Percentiles rank a stretch among this genome's conserved stretches.
These are phyloP conservation scores for Tilletia setariae DNA, from an alignment of 1,284 basidiomycete genomes.

Conservation along the genomic window DNA sequence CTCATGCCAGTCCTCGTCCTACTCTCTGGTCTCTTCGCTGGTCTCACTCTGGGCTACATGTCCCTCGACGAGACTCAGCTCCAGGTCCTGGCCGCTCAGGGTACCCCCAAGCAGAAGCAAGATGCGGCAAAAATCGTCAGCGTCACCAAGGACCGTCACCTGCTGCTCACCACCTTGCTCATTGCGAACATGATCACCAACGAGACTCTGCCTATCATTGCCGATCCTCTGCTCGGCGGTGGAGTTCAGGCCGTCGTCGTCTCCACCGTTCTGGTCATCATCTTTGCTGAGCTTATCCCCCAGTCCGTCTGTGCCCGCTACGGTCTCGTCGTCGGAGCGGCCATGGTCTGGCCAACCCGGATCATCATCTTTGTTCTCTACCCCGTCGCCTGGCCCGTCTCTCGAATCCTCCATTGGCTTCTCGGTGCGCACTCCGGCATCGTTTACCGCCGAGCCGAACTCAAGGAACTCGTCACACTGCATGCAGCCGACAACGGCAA, in stretches of 20 bases:
- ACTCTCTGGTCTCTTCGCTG: slow-evolving; percentile 66
- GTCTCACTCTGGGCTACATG: slow-evolving; percentile 83
- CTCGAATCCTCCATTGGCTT: slow-evolving; percentile 51
- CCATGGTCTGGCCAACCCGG: slow-evolving; percentile 50
- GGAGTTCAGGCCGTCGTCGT: slow-evolving; percentile 65
- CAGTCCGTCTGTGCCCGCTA: slow-evolving; percentile 58
- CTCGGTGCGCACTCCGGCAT: slow-evolving; percentile 54
- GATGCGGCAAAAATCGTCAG: slow-evolving; percentile 83
- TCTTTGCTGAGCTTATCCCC: slow-evolving; percentile 87
- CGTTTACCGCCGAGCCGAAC: slow-evolving; percentile 58
- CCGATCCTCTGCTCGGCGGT: slow-evolving; percentile 80
- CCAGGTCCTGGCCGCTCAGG: slow-evolving; percentile 77
- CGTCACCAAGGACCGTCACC: slow-evolving; percentile 64
- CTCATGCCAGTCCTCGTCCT: slow-evolving; percentile 63
- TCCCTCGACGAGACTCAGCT: slow-evolving; percentile 88
- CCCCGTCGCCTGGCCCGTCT: slow-evolving; percentile 53
- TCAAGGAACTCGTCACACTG: slow-evolving; percentile 72
- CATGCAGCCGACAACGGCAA: slow-evolving; percentile 61
- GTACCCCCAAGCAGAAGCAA: slow-evolving; percentile 72
- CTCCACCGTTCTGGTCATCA: slow-evolving; percentile 56
- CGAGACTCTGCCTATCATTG: slow-evolving; percentile 77
- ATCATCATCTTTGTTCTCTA: slow-evolving; percentile 51
- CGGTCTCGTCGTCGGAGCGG: slow-evolving; percentile 53
- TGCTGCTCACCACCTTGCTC: slow-evolving; percentile 50
- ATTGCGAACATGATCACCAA: slow-evolving; percentile 55